These are phyloP conservation scores for Podaxis pistillaris DNA, from an alignment of 768 basidiomycete species.

Conservation along the genomic window DNA sequence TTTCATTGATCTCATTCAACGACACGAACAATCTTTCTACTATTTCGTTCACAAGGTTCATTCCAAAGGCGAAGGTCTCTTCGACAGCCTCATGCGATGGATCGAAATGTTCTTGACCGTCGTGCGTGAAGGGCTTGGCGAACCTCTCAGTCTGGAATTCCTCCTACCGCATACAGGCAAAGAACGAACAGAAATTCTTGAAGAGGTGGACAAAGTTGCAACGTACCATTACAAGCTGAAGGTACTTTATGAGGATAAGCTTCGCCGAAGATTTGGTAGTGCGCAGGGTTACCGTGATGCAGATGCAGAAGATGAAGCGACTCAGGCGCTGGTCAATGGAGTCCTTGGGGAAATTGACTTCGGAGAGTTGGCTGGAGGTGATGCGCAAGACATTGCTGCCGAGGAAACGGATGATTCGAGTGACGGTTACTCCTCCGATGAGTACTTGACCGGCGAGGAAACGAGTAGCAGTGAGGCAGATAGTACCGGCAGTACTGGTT, in stretches of 20 bases:
- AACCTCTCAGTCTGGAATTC: constrained; percentile 79
- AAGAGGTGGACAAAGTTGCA: constrained; percentile 87
- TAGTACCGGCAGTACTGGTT: constrained; percentile 22
- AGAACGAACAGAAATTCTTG: constrained; percentile 74
- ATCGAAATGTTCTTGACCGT: constrained; percentile 92
- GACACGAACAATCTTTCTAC: constrained; percentile 97
- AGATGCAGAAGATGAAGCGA: constrained; percentile 81
- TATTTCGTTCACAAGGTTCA: constrained; percentile 98
- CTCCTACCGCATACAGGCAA: constrained; percentile 80
- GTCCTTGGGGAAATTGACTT: constrained; percentile 83
- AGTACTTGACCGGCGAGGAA: constrained; percentile 36
- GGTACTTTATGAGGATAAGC: constrained; percentile 86
- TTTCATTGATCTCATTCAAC: constrained; percentile 89
- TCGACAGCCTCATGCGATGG: constrained; percentile 94
- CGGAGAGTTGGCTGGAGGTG: constrained; percentile 73
- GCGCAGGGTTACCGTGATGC: constrained; percentile 46
- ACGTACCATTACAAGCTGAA: constrained; percentile 95
- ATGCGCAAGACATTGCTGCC: constrained; percentile 78
- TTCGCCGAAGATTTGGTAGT: constrained; percentile 80
- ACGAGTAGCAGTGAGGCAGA: constrained; percentile 3
- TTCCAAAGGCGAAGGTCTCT: constrained; percentile 91
- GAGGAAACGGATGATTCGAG: constrained; percentile 59
- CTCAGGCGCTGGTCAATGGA: constrained; percentile 74
- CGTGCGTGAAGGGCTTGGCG: constrained; percentile 84
- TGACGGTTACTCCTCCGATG: constrained; percentile 41